Base-by-base conservation (phyloP, 495 filamentous ascomycete genomes). In the Xylona heveae region DNA sequence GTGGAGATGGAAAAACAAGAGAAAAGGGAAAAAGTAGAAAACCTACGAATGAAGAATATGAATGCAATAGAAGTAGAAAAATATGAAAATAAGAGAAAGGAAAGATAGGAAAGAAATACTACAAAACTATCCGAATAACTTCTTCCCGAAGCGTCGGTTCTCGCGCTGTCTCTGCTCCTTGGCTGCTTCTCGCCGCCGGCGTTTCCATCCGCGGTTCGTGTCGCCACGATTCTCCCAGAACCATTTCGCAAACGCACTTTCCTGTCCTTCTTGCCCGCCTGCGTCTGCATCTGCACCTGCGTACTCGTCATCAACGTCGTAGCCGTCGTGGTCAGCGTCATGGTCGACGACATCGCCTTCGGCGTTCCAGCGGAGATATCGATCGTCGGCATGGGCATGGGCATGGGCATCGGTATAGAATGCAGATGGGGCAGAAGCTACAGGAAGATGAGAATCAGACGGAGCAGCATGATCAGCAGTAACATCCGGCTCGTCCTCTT, bases 181-280 rank as follows among this genome's bases (percentile, higher is more conserved):
- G 24, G 69, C 62, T 26, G 64, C 75, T 41, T 82, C 65, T 46
- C 84, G 73, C 36, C 78, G 66, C 41, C 78, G 50, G 51, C 71
- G 77, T 57, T 85, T 93, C 85, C 85, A 95, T 3, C 74, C 76
- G 16, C 83, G 61, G 47, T 93, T 95, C 33, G 76, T 69, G 26
- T 93, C 80, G 1, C 85, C 83, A 1, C 85, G 62, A 37, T 84
- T 65, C 48, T 90, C 83, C 68, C 78, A 95, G 51, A 94, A 97
- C 68, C 73, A 82, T 45, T 84, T 78, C 24, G 73, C 61, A 52
- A 92, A 94, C 14, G 78, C 74, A 20, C 69, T 67, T 38, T 73
- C 62, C 5, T 58, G 52, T 42, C 46, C 10, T 42, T 55, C 12
- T 47, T 38, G 9, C 49, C 41, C 9, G 14, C 27, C 22, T n/a